Evolutionary conservation across 495 filamentous ascomycete genomes (phyloP).

Genomic region (Aspergillus incahuasiensis): DNA sequence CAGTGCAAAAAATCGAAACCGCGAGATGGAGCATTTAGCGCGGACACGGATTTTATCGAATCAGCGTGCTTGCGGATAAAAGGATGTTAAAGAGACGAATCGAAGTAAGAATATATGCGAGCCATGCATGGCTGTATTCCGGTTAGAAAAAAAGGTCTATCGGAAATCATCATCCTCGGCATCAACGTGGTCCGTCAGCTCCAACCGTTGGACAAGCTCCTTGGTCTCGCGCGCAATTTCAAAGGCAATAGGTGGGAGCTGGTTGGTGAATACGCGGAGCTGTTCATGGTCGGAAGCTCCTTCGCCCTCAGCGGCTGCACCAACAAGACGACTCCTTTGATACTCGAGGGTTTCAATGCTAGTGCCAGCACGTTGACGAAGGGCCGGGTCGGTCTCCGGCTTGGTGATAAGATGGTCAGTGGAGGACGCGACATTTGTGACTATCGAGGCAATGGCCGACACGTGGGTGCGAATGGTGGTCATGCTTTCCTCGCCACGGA

Average conservation of each 20-base stretch:
- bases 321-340: conserved; percentile 61
- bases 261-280: conserved; percentile 63
- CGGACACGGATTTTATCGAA: conserved; percentile 7
- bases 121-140: not conserved
- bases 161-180: conserved; percentile 43
- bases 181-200: conserved; percentile 30
- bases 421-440: conserved; percentile 61
- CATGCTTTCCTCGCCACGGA: conserved; percentile 65
- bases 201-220: conserved; percentile 55
- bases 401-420: conserved; percentile 56
- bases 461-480: conserved; percentile 66
- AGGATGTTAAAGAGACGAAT: conserved; percentile 6
- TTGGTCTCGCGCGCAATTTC: conserved; percentile 82
- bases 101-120: not conserved
- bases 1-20: conserved; percentile 30
- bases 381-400: conserved; percentile 32
- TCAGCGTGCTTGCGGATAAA: conserved; percentile 8
- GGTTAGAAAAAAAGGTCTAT: conserved; percentile 13
- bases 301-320: conserved; percentile 61
- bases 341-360: conserved; percentile 58
- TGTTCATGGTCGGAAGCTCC: conserved; percentile 47
- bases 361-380: conserved; percentile 55
- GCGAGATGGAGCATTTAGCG: conserved; percentile 8
- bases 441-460: conserved; percentile 62
- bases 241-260: conserved; percentile 78